Conservation (phyloP, 345 rosid species). For the Euphorbia pulcherrima region DNA sequence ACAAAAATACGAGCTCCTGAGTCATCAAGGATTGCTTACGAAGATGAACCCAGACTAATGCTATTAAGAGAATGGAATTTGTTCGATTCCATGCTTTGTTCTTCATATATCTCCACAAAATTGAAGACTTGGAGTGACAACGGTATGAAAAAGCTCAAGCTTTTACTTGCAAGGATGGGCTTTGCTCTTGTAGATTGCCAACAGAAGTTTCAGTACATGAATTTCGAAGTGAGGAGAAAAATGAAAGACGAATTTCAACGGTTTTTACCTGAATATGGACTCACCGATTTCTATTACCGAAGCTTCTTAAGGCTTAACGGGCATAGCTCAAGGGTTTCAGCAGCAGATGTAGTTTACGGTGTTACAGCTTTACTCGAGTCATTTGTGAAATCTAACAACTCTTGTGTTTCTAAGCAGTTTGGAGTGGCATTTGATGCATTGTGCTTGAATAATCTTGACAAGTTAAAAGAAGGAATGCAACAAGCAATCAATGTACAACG, state of each 20-base stretch:
- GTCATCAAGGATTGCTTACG: conserved; percentile 78
- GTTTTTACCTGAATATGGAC: conserved; percentile 86
- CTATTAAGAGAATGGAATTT: conserved; percentile 87
- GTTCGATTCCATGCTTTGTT: conserved; percentile 94
- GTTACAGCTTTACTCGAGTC: conserved; percentile 97
- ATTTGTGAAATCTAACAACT: conserved; percentile 59
- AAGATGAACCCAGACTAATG: conserved; percentile 90
- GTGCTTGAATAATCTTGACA: conserved; percentile 72
- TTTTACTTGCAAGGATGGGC: conserved; percentile 93
- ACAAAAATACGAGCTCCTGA: conserved; percentile 85
- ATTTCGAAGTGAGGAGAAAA: conserved; percentile 69
- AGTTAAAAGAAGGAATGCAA: conserved; percentile 76
- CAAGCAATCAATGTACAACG: conserved; percentile 89
- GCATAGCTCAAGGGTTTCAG: conserved; percentile 88
- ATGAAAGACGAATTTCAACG: conserved; percentile 88
- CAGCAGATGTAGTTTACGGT: conserved; percentile 94
- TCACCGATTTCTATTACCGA: conserved; percentile 75
- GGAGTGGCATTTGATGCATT: conserved; percentile 92
- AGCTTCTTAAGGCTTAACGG: conserved; percentile 84
- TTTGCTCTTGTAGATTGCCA: conserved; percentile 90
- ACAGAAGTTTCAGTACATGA: conserved; percentile 96
- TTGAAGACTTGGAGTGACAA: conserved; percentile 96
- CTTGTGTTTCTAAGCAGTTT: conserved; percentile 86
- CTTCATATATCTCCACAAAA: conserved; percentile 76
- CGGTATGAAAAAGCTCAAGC: conserved; percentile 90